These are phyloP conservation scores for Boechera retrofracta DNA, from an alignment of 345 rosid species.

Conservation along the genomic window DNA sequence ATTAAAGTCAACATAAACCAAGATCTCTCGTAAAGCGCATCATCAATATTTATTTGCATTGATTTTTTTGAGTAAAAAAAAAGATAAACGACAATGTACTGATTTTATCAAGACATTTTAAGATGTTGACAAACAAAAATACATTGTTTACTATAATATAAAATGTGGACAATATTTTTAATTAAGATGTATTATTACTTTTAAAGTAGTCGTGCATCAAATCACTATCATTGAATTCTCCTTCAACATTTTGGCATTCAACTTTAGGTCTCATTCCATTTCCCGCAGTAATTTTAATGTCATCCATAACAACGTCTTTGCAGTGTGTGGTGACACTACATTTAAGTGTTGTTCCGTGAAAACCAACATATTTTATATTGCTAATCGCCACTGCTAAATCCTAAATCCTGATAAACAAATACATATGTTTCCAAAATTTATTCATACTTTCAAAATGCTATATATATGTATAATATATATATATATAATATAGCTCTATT, in stretches of 20 bases:
- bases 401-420: conserved; percentile 8
- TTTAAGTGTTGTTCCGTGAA: not conserved
- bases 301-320: conserved; percentile 12
- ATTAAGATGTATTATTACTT: not conserved
- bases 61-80: too few relatives aligned
- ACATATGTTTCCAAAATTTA: not conserved
- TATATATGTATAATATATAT: not conserved
- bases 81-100: not conserved
- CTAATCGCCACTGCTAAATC: conserved; percentile 28
- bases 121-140: not conserved
- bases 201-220: conserved; percentile 16
- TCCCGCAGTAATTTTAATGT: conserved; percentile 3
- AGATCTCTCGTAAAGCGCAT: too few relatives aligned
- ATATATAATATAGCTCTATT: not conserved
- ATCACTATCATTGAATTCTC: not conserved
- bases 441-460: not conserved
- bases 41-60: not conserved
- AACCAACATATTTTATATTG: conserved; percentile 12
- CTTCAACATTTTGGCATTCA: conserved; percentile 18
- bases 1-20: too few relatives aligned
- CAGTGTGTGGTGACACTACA: conserved; percentile 28
- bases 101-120: too few relatives aligned
- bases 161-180: too few relatives aligned
- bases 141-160: too few relatives aligned
- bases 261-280: conserved; percentile 14